Evolutionary conservation across 345 rosid genomes (phyloP).

Genomic region (Linum trigynum): DNA sequence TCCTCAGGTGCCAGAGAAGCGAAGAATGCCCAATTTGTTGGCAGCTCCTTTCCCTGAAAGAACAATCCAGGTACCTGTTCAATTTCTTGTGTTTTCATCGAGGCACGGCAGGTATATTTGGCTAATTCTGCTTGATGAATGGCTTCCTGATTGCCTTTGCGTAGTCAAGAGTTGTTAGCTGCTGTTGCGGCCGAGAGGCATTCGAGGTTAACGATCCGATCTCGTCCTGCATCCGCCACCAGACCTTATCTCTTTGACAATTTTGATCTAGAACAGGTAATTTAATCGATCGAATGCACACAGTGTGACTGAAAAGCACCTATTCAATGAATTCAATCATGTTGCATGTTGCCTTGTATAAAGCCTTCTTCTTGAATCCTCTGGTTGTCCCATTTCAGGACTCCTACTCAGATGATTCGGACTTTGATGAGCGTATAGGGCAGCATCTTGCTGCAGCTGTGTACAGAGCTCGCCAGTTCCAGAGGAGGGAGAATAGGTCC

Average conservation of each 20-base stretch:
- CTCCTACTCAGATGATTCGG: conserved; percentile 43
- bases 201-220: conserved; percentile 32
- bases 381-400: conserved; percentile 27
- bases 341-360: neutral
- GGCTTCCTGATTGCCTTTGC: neutral
- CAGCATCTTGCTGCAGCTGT: conserved; percentile 55
- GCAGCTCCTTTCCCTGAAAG: conserved; percentile 58
- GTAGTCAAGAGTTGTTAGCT: conserved; percentile 77
- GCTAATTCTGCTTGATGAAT: conserved; percentile 4
- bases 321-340: neutral
- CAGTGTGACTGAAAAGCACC: neutral
- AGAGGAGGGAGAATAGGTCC: conserved; percentile 45
- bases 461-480: conserved; percentile 37
- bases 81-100: neutral
- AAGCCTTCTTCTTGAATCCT: neutral
- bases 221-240: conserved; percentile 25
- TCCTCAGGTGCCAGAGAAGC: conserved; percentile 86
- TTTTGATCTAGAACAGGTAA: conserved; percentile 47
- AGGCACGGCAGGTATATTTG: neutral
- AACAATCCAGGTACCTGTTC: conserved; percentile 50
- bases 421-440: conserved; percentile 53
- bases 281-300: conserved; percentile 9
- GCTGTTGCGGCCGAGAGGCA: conserved; percentile 56
- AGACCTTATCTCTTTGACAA: conserved; percentile 26
- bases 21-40: conserved; percentile 90